Conservation (phyloP, 495 filamentous ascomycete species). For the Penicillium canescens region DNA sequence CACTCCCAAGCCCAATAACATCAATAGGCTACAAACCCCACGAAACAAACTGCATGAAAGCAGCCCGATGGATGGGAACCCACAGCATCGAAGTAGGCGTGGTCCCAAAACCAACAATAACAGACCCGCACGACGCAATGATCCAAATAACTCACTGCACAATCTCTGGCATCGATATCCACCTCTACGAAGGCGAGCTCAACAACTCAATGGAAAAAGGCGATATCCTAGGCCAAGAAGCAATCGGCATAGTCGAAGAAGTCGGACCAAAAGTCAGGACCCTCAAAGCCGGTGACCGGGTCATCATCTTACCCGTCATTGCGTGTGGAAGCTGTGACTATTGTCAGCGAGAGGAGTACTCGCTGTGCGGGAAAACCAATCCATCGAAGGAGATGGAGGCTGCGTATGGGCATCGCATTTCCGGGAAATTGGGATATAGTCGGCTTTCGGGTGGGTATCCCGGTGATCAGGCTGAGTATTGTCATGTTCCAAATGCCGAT, state of each 20-base stretch:
- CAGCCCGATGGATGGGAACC: conserved; percentile 28
- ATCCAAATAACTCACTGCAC: conserved; percentile 34
- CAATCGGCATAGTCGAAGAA: conserved; percentile 36
- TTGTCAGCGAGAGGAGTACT: conserved; percentile 43
- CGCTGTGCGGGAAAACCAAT: conserved; percentile 72
- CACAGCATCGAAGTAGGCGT: conserved; percentile 19
- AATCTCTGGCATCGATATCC: conserved; percentile 36
- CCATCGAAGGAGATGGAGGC: conserved; percentile 58
- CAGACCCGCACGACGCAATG: conserved; percentile 34
- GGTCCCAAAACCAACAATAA: conserved; percentile 33
- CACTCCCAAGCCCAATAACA: conserved; percentile 9
- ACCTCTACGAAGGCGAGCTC: conserved; percentile 28
- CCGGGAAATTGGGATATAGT: conserved; percentile 26
- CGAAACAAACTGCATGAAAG: conserved; percentile 31
- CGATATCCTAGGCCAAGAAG: conserved; percentile 60
- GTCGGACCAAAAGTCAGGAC: conserved; percentile 28
- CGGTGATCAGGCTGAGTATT: conserved; percentile 52
- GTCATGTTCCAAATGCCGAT: conserved; percentile 41
- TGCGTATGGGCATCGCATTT: conserved; percentile 51
- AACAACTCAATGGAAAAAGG: conserved; percentile 50
- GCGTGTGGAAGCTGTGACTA: conserved; percentile 55
- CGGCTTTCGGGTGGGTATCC: conserved; percentile 72
- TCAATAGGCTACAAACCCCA: conserved; percentile 20
- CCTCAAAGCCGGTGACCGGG: conserved; percentile 34
- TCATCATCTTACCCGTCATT: conserved; percentile 55